A percentile compares a stretch with the other conserved stretches of the same genome.
Conservation (phyloP, 2,329 filamentous ascomycete species). For the Fusarium armeniacum region DNA sequence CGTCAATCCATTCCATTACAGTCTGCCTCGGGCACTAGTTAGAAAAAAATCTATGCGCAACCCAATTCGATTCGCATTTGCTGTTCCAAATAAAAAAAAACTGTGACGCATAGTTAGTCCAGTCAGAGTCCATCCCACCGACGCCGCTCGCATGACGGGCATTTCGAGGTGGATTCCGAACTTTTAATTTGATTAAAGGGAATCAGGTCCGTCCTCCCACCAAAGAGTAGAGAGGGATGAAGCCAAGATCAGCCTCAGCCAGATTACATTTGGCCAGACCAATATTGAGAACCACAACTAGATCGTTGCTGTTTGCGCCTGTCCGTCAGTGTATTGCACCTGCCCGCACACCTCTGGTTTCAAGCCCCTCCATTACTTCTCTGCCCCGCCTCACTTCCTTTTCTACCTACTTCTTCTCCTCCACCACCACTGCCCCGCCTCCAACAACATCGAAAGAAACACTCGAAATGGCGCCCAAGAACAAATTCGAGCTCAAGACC, state of each 20-base stretch:
- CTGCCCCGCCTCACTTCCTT: slow-evolving; percentile 45
- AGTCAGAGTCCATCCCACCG: slow-evolving; percentile 13
- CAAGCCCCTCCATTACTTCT: slow-evolving; percentile 40
- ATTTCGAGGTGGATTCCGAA: slow-evolving; percentile 39
- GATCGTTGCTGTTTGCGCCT: slow-evolving; percentile 19
- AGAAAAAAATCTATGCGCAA: slow-evolving; percentile 30
- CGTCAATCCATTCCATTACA: background rate
- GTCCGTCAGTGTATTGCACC: slow-evolving; percentile 11
- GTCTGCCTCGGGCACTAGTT: background rate
- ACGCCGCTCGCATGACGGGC: slow-evolving; percentile 39
- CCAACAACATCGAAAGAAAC: slow-evolving; percentile 34
- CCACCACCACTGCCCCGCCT: slow-evolving; percentile 47
- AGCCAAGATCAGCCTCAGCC: slow-evolving; percentile 42
- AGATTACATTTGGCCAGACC: slow-evolving; percentile 45
- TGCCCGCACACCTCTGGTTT: slow-evolving; percentile 17
- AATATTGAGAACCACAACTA: slow-evolving; percentile 36
- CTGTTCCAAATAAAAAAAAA: slow-evolving; percentile 18
- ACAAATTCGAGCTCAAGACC: slow-evolving; percentile 74
- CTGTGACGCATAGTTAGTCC: slow-evolving; percentile 37
- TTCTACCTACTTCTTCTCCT: slow-evolving; percentile 27
- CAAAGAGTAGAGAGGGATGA: slow-evolving; percentile 46
- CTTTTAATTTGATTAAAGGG: slow-evolving; percentile 29
- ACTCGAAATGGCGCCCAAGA: slow-evolving; percentile 51
- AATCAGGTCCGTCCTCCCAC: slow-evolving; percentile 41
- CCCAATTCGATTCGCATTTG: slow-evolving; percentile 15